Conservation (phyloP, 2,329 filamentous ascomycete species). For the Tolypocladium paradoxum region DNA sequence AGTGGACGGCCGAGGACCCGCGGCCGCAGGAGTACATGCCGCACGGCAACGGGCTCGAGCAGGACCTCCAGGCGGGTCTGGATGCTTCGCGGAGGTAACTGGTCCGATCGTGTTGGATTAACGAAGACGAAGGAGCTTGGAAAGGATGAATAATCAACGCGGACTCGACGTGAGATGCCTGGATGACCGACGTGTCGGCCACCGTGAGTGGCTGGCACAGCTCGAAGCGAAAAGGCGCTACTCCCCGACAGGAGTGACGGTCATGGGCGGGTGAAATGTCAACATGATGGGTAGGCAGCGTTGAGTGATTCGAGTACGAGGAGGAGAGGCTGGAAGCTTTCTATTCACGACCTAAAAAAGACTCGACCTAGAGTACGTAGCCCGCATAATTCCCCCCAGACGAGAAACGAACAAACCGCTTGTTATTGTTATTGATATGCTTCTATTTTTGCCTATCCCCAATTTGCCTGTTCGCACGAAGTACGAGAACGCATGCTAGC, state of each 20-base stretch:
- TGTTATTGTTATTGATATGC: background rate
- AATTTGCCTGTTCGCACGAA: background rate
- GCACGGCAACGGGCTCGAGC: slow-evolving; percentile 41
- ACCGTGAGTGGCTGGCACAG: background rate
- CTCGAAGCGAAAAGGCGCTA: background rate
- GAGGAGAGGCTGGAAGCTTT: background rate
- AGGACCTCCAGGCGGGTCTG: slow-evolving; percentile 42
- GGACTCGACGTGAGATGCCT: background rate
- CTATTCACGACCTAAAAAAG: background rate
- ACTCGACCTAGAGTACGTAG: background rate
- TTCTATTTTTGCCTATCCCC: background rate
- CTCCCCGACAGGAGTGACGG: background rate
- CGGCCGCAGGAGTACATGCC: slow-evolving; percentile 47
- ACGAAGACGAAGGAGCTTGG: background rate
- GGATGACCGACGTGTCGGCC: background rate
- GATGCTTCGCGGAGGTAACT: slow-evolving; percentile 17
- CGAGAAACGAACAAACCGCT: background rate
- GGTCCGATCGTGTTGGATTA: background rate
- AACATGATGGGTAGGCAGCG: background rate
- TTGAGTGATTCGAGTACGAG: background rate
- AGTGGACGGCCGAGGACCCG: slow-evolving; percentile 51
- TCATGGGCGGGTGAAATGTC: background rate
- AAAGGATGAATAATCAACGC: background rate
- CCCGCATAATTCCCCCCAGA: background rate
- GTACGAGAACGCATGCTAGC: background rate